Conservation (phyloP, 768 basidiomycete species). For the Mycena leptocephala region DNA sequence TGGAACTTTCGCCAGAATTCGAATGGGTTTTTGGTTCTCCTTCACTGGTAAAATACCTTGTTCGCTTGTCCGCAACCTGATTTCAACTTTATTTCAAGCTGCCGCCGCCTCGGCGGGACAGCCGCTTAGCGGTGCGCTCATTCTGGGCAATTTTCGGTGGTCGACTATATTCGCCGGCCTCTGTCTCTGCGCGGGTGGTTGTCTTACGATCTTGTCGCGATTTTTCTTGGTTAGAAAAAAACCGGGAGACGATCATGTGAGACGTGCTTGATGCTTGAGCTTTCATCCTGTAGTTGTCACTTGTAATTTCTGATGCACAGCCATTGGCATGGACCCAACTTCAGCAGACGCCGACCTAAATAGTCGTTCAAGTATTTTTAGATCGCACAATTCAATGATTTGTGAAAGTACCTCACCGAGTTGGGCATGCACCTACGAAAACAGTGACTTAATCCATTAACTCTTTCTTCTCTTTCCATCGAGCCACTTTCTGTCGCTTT, state of each 20-base stretch:
- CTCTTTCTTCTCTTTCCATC: conserved; percentile 4
- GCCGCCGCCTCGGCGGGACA: conserved; percentile 22
- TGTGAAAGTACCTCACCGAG: neutral
- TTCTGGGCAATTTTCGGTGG: conserved; percentile 23
- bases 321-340: neutral
- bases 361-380: neutral
- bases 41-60: conserved; percentile 6
- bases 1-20: neutral
- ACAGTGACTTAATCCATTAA: too few species aligned
- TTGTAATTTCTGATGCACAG: neutral
- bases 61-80: neutral
- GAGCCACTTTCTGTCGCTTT: neutral
- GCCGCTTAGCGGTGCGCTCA: conserved; percentile 28
- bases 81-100: neutral
- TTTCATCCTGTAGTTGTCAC: neutral
- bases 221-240: neutral
- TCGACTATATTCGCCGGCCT: conserved; percentile 28
- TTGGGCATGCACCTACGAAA: too few species aligned
- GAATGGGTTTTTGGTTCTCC: conserved; percentile 33
- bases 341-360: neutral
- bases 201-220: conserved; percentile 16
- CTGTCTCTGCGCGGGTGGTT: conserved; percentile 9
- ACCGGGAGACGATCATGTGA: neutral
- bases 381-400: neutral
- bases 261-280: neutral